These are phyloP conservation scores for Hemileccinum impolitum DNA, from an alignment of 768 basidiomycete genomes.

Conservation along the genomic window DNA sequence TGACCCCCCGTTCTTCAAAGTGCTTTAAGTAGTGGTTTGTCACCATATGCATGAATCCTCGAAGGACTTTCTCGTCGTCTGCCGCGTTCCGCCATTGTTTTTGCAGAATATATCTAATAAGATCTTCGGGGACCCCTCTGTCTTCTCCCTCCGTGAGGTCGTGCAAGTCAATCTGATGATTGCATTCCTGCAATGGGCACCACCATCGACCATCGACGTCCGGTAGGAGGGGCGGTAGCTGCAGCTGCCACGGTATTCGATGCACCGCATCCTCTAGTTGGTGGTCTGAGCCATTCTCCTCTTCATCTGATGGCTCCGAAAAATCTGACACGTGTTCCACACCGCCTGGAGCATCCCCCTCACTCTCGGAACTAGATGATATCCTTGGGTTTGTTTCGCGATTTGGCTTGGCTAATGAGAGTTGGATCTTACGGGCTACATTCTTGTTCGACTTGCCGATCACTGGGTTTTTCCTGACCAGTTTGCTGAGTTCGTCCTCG, in stretches of 20 bases:
- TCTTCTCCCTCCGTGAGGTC: slow-evolving; percentile 35
- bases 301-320: slow-evolving; percentile 46
- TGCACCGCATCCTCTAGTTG: slow-evolving; percentile 17
- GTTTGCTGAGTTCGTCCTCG: background rate
- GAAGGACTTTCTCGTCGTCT: slow-evolving; percentile 26
- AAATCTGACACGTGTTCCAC: slow-evolving; percentile 55
- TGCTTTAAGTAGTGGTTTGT: slow-evolving; percentile 26
- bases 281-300: slow-evolving; percentile 38
- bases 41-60: slow-evolving; percentile 26
- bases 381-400: background rate
- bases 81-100: slow-evolving; percentile 36
- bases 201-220: slow-evolving; percentile 48
- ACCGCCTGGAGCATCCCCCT: slow-evolving; percentile 10
- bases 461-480: slow-evolving; percentile 26
- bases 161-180: slow-evolving; percentile 45
- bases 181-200: slow-evolving; percentile 46
- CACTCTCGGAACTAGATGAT: slow-evolving; percentile 23
- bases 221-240: slow-evolving; percentile 38
- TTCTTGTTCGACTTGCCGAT: slow-evolving; percentile 22
- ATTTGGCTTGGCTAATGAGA: slow-evolving; percentile 6
- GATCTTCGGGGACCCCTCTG: slow-evolving; percentile 19
- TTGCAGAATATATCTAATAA: slow-evolving; percentile 23
- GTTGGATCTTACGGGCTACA: slow-evolving; percentile 21
- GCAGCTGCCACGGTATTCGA: slow-evolving; percentile 38
- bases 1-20: slow-evolving; percentile 20